phyloP scores from a whole-genome alignment of 495 filamentous ascomycete genomes.

The Podospora sp. region DNA sequence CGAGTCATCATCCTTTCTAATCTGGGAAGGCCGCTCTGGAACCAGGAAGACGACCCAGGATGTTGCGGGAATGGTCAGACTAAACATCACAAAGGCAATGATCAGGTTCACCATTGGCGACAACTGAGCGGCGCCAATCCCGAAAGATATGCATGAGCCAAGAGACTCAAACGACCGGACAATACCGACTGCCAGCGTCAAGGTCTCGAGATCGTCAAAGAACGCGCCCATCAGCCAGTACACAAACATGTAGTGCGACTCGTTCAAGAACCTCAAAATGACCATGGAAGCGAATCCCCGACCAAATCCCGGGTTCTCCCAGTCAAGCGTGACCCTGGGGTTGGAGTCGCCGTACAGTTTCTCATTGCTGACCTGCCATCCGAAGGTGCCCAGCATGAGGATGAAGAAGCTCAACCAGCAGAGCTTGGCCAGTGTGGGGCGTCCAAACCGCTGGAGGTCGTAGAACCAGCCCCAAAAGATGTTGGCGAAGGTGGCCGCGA shows the following conservation, averaged over 20 bases:
- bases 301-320: conserved; percentile 43
- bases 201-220: conserved; percentile 51
- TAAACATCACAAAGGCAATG: conserved; percentile 47
- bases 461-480: conserved; percentile 52
- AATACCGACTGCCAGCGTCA: conserved; percentile 52
- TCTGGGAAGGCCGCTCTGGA: conserved; percentile 37
- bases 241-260: conserved; percentile 49
- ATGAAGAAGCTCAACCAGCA: conserved; percentile 40
- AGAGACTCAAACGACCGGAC: conserved; percentile 54
- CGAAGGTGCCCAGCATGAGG: conserved; percentile 39
- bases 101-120: conserved; percentile 49
- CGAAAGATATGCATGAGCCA: conserved; percentile 53
- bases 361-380: conserved; percentile 47
- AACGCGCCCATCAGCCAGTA: conserved; percentile 56
- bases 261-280: conserved; percentile 44
- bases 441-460: conserved; percentile 42
- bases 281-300: conserved; percentile 46
- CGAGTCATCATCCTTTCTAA: conserved; percentile 24
- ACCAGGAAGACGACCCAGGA: conserved; percentile 40
- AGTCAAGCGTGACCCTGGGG: conserved; percentile 41
- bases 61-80: conserved; percentile 43
- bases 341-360: conserved; percentile 36
- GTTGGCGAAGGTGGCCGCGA: conserved; percentile 52
- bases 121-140: conserved; percentile 47
- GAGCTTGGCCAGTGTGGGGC: conserved; percentile 38